These are phyloP conservation scores for Lipomyces orientalis DNA, from an alignment of 805 yeast genomes.

Conservation along the genomic window DNA sequence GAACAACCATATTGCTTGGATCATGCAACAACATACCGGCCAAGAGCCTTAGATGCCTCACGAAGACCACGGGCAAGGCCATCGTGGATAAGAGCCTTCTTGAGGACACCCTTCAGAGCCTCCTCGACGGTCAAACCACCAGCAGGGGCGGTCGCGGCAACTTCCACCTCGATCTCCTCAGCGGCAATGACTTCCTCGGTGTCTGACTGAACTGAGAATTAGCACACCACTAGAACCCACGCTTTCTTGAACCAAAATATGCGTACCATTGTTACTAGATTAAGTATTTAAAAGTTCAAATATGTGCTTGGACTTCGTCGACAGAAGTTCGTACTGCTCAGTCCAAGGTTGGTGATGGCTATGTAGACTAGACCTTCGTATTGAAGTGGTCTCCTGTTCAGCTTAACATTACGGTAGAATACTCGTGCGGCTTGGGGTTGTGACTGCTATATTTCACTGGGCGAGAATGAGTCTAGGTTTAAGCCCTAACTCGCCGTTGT, in stretches of 20 bases:
- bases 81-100: slow-evolving; percentile 97
- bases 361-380: slow-evolving; percentile 16
- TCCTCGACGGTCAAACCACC: slow-evolving; percentile 95
- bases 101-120: slow-evolving; percentile 96
- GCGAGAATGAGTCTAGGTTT: neutral
- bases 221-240: slow-evolving; percentile 2
- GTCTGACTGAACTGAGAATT: slow-evolving; percentile 27
- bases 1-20: neutral
- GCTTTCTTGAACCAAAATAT: neutral
- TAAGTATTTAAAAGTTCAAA: neutral
- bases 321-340: slow-evolving; percentile 45
- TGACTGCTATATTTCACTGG: slow-evolving; percentile 15
- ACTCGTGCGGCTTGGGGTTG: slow-evolving; percentile 5
- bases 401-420: neutral
- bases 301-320: slow-evolving; percentile 44
- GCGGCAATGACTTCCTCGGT: slow-evolving; percentile 82
- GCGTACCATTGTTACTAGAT: slow-evolving; percentile 38
- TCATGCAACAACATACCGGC: slow-evolving; percentile 56
- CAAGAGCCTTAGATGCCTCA: slow-evolving; percentile 98
- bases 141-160: slow-evolving; percentile 78
- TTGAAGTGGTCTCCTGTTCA: neutral
- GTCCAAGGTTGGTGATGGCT: slow-evolving; percentile 37
- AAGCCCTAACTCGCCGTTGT: slow-evolving; percentile 14
- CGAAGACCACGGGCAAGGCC: slow-evolving; percentile 99
- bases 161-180: slow-evolving; percentile 77